Conservation (phyloP, 192 early-diverging fungal genomes). For the Physocladia obscura region DNA sequence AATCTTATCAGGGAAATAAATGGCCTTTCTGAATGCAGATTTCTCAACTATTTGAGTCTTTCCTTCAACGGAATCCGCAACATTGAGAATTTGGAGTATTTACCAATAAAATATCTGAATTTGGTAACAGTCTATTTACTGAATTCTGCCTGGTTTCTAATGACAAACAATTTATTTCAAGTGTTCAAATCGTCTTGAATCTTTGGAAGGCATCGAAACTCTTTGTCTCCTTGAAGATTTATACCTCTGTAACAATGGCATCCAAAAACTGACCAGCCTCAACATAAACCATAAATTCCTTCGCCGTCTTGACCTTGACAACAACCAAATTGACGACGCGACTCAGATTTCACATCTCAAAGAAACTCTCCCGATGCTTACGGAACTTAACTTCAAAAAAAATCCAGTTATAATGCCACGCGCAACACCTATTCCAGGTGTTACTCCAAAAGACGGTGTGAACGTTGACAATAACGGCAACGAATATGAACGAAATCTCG, state of each 20-base stretch:
- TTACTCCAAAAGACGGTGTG: background rate
- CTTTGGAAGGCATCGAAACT: constrained; percentile 42
- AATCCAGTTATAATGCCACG: constrained; percentile 40
- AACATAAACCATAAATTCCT: constrained; percentile 35
- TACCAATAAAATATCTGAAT: constrained; percentile 51
- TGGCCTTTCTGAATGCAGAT: constrained; percentile 41
- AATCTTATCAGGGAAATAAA: constrained; percentile 36
- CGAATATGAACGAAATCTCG: no score
- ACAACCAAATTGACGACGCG: constrained; percentile 36
- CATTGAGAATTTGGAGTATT: constrained; percentile 41
- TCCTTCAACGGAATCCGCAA: constrained; percentile 41
- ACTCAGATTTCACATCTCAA: constrained; percentile 29
- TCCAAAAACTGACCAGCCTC: constrained; percentile 30
- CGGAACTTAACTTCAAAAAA: constrained; percentile 29
- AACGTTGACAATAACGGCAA: no score
- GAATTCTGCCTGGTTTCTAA: background rate
- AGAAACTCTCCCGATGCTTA: constrained; percentile 30
- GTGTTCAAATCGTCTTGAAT: constrained; percentile 40
- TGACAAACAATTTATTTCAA: constrained; percentile 9
- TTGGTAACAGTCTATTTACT: constrained; percentile 50
- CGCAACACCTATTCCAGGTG: constrained; percentile 15
- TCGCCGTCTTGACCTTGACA: constrained; percentile 30
- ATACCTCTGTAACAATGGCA: constrained; percentile 39
- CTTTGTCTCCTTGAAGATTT: constrained; percentile 46
- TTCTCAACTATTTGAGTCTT: constrained; percentile 47